A percentile compares a stretch with the other conserved stretches of the same genome.
phyloP scores from a whole-genome alignment of 805 yeast species.

The Naumovozyma castellii region DNA sequence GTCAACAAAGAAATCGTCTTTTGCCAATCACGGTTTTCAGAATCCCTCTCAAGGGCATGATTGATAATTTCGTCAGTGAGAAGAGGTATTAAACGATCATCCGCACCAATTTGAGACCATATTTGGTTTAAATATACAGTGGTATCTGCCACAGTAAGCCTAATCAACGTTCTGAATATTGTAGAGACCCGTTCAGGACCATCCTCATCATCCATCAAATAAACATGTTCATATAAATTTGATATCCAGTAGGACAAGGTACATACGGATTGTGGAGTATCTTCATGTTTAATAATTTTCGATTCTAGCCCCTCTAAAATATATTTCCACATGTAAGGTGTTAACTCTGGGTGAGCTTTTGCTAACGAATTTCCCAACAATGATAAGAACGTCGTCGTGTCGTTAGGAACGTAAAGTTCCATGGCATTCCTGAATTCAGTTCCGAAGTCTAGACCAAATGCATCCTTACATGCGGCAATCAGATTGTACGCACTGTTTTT shows the following conservation, averaged over 20 bases:
- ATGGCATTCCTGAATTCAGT: slow-evolving; percentile 42
- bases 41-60: slow-evolving; percentile 60
- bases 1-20: slow-evolving; percentile 51
- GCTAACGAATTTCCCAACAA: slow-evolving; percentile 47
- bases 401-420: slow-evolving; percentile 56
- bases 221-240: slow-evolving; percentile 50
- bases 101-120: slow-evolving; percentile 62
- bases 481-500: slow-evolving; percentile 53
- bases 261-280: slow-evolving; percentile 12
- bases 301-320: slow-evolving; percentile 17
- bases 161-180: slow-evolving; percentile 51
- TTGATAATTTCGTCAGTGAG: slow-evolving; percentile 64
- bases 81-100: slow-evolving; percentile 44
- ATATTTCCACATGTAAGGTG: slow-evolving; percentile 41
- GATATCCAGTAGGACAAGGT: slow-evolving; percentile 59
- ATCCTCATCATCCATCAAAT: slow-evolving; percentile 38
- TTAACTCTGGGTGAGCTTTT: slow-evolving; percentile 41
- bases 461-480: slow-evolving; percentile 45
- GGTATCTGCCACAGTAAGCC: slow-evolving; percentile 42
- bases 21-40: slow-evolving; percentile 59
- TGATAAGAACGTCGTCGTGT: slow-evolving; percentile 51
- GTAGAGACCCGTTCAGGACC: slow-evolving; percentile 52
- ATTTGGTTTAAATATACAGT: slow-evolving; percentile 46
- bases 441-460: slow-evolving; percentile 51
- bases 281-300: slow-evolving; percentile 8